Conservation (phyloP, 805 yeast species). For the Geotrichum ghanense region DNA sequence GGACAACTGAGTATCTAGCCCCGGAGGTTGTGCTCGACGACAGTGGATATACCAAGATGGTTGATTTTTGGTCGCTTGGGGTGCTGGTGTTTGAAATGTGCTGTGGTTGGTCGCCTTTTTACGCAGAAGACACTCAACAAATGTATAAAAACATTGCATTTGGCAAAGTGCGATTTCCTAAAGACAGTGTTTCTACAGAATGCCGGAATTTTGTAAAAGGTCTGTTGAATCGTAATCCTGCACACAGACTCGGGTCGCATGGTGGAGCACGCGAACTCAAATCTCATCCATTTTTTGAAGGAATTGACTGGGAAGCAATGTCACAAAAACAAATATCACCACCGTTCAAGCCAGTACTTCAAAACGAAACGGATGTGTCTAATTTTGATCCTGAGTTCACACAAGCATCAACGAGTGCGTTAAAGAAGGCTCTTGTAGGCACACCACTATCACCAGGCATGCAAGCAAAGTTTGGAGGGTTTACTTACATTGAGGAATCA, state of each 20-base stretch:
- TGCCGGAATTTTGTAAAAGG: slow-evolving; percentile 96
- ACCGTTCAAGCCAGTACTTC: slow-evolving; percentile 89
- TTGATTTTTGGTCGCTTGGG: slow-evolving; percentile 97
- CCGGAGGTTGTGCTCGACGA: slow-evolving; percentile 95
- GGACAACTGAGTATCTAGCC: slow-evolving; percentile 95
- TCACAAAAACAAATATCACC: slow-evolving; percentile 80
- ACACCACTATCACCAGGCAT: slow-evolving; percentile 91
- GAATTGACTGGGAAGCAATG: slow-evolving; percentile 80
- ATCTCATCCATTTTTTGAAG: slow-evolving; percentile 85
- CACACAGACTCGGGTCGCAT: slow-evolving; percentile 82
- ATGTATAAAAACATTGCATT: slow-evolving; percentile 98
- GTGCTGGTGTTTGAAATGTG: slow-evolving; percentile 97
- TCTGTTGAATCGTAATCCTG: slow-evolving; percentile 86
- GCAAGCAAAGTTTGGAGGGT: slow-evolving; percentile 94
- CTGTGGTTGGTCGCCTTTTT: slow-evolving; percentile 99
- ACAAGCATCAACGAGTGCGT: slow-evolving; percentile 73
- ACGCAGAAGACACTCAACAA: slow-evolving; percentile 95
- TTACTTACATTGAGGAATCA: slow-evolving; percentile 91
- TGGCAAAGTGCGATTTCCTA: slow-evolving; percentile 95
- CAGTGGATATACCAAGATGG: slow-evolving; percentile 96
- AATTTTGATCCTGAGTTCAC: slow-evolving; percentile 98
- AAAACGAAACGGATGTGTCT: slow-evolving; percentile 86
- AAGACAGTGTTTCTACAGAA: slow-evolving; percentile 84
- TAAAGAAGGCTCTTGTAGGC: slow-evolving; percentile 46
- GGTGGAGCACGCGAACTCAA: slow-evolving; percentile 88